phyloP scores from a whole-genome alignment of 202 grass and related monocot genomes.

The Carex sylvatica region DNA sequence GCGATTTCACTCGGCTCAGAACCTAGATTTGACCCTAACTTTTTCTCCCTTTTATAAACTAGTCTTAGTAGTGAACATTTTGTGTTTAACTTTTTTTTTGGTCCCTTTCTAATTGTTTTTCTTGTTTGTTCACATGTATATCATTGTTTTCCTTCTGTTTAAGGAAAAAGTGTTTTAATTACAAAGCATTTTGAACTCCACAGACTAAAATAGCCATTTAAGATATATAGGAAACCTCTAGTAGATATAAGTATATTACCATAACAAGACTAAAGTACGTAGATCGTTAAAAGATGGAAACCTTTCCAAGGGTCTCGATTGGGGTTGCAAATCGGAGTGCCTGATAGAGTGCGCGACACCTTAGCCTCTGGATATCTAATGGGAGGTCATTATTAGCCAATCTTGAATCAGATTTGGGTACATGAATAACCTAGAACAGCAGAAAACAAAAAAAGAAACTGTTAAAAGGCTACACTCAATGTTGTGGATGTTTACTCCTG shows the following conservation, averaged over 20 bases:
- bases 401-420: conserved; percentile 85
- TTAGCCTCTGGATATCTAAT: conserved; percentile 90
- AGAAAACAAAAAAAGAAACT: conserved; percentile 9
- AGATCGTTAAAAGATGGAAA: conserved; percentile 29
- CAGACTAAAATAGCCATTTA: not conserved
- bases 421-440: conserved; percentile 69
- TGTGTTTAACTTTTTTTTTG: not conserved
- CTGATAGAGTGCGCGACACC: conserved; percentile 80
- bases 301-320: conserved; percentile 91
- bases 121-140: not conserved
- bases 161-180: not conserved
- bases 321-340: conserved; percentile 62
- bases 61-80: not conserved
- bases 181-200: not conserved
- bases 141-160: not conserved
- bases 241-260: not conserved
- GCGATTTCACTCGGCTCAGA: conserved; percentile 74
- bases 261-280: not conserved
- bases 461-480: not conserved
- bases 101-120: not conserved
- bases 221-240: not conserved
- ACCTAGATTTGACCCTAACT: conserved; percentile 60
- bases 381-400: conserved; percentile 90
- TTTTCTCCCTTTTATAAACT: not conserved
- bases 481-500: not conserved